A percentile compares a stretch with the other conserved stretches of the same genome.
phyloP scores from a whole-genome alignment of 2,329 filamentous ascomycete species.

The Paecilomyces sp. region DNA sequence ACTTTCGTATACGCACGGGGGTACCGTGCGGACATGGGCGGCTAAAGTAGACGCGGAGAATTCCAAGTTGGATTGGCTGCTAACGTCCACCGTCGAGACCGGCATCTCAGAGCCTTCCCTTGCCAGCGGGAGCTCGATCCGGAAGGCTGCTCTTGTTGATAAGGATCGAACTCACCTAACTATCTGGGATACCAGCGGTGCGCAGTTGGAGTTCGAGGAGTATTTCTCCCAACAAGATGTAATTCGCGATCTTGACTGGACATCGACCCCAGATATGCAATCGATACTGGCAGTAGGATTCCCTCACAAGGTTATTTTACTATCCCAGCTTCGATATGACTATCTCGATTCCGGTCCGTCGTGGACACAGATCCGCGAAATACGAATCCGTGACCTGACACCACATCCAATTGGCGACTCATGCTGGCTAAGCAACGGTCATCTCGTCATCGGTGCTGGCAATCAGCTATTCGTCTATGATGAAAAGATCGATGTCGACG shows the following conservation, averaged over 20 bases:
- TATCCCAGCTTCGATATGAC: conserved; percentile 85
- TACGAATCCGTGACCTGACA: conserved; percentile 72
- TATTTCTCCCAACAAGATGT: conserved; percentile 64
- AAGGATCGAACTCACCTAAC: conserved; percentile 65
- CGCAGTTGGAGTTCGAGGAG: conserved; percentile 73
- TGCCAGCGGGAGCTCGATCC: conserved; percentile 76
- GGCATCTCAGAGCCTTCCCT: conserved; percentile 65
- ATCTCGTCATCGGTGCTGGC: conserved; percentile 79
- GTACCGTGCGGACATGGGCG: conserved; percentile 77
- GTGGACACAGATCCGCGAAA: conserved; percentile 78
- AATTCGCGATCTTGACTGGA: conserved; percentile 88
- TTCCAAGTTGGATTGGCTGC: conserved; percentile 68
- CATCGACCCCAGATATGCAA: conserved; percentile 80
- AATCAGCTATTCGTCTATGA: conserved; percentile 87
- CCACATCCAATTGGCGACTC: conserved; percentile 90
- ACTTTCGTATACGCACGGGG: conserved; percentile 71
- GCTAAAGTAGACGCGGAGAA: conserved; percentile 59
- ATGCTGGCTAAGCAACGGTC: conserved; percentile 79
- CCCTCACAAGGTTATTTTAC: conserved; percentile 71
- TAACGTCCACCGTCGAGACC: conserved; percentile 75
- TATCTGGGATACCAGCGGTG: conserved; percentile 83
- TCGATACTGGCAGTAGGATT: conserved; percentile 91
- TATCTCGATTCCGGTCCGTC: conserved; percentile 84
- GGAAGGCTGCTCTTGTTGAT: conserved; percentile 80
- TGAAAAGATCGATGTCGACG: conserved; percentile 60